Conservation (phyloP, 306 rosid genomes). For the Abrus pulchellus region DNA sequence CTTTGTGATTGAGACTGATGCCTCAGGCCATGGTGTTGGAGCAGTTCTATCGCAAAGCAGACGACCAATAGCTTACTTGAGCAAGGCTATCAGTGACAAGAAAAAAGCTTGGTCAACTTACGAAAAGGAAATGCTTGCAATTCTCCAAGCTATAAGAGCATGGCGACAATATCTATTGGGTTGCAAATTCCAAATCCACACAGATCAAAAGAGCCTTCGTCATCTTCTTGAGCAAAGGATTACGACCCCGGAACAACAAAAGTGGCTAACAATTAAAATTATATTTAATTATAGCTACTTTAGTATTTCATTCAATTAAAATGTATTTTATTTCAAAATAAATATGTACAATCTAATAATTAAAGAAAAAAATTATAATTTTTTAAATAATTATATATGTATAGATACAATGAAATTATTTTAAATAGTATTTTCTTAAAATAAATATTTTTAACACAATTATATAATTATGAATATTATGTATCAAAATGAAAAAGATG, state of each 20-base stretch:
- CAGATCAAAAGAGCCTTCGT: background rate
- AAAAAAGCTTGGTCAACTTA: background rate
- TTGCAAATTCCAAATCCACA: background rate
- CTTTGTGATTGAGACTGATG: too few relatives aligned
- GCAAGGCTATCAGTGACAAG: background rate
- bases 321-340: too few relatives aligned
- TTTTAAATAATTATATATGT: too few relatives aligned
- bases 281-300: too few relatives aligned
- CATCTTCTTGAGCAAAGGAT: background rate
- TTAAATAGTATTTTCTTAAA: too few relatives aligned
- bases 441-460: too few relatives aligned
- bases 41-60: background rate
- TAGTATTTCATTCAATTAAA: too few relatives aligned
- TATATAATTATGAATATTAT: too few relatives aligned
- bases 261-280: background rate
- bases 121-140: background rate
- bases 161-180: background rate
- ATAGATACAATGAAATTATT: too few relatives aligned
- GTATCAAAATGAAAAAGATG: too few relatives aligned
- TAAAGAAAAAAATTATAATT: too few relatives aligned
- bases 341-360: too few relatives aligned
- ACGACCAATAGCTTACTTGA: background rate
- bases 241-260: background rate
- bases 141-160: background rate
- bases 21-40: background rate